phyloP scores from a whole-genome alignment of 371 early-diverging fungal species.

The Mucor racemosus region DNA sequence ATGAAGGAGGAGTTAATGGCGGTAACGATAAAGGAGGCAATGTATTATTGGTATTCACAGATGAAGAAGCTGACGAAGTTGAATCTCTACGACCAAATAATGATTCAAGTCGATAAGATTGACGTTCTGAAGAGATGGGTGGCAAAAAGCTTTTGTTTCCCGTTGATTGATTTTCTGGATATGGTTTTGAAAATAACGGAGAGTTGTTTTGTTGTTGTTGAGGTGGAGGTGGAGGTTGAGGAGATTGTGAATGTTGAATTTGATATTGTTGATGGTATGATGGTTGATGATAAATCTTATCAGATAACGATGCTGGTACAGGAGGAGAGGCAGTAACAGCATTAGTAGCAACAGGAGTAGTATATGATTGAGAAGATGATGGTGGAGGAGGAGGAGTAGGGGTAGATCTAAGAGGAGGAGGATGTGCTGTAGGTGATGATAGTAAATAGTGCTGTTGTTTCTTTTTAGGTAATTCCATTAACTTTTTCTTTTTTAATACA shows the following conservation, averaged over 20 bases:
- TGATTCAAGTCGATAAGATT: constrained; percentile 33
- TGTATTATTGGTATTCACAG: constrained; percentile 17
- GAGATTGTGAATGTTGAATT: neutral
- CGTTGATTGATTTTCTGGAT: constrained; percentile 7
- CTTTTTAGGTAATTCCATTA: constrained; percentile 3
- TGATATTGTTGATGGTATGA: constrained; percentile 6
- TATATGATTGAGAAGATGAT: neutral
- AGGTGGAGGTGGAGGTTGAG: constrained; percentile 8
- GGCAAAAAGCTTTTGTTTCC: constrained; percentile 23
- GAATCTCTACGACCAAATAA: constrained; percentile 25
- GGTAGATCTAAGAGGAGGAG: neutral
- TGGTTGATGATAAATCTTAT: constrained; percentile 17
- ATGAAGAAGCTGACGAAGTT: constrained; percentile 21
- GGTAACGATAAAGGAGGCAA: constrained; percentile 31
- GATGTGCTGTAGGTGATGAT: constrained; percentile 3
- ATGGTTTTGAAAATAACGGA: constrained; percentile 3
- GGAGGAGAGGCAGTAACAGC: neutral
- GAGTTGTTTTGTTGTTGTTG: constrained; percentile 7
- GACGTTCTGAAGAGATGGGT: constrained; percentile 35
- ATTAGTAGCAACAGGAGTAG: neutral
- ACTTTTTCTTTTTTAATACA: constrained; percentile 13
- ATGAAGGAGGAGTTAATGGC: constrained; percentile 21
- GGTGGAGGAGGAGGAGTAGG: neutral
- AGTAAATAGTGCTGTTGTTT: constrained; percentile 4
- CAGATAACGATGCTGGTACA: constrained; percentile 5